Conservation (phyloP, 768 basidiomycete genomes). For the Lactarius hatsudake region DNA sequence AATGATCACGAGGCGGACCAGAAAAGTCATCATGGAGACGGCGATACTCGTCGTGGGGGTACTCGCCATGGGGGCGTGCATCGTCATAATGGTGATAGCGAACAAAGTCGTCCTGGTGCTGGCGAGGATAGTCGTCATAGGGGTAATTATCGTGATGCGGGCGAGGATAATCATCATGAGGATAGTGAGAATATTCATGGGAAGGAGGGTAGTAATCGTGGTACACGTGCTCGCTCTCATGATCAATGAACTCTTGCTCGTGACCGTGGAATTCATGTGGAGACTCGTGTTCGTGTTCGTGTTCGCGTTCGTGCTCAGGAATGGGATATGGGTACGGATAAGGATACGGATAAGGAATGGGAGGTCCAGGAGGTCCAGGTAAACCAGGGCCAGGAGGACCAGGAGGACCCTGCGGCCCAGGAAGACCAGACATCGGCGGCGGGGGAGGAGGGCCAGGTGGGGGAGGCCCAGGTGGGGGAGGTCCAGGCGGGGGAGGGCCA, state of each 20-base stretch:
- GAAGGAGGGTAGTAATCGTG: conserved; percentile 4
- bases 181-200: neutral
- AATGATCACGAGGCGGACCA: neutral
- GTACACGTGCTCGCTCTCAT: neutral
- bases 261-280: neutral
- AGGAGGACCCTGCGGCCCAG: neutral
- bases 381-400: conserved; percentile 1
- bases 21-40: neutral
- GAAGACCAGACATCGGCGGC: no score
- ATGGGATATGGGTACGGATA: neutral
- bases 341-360: neutral
- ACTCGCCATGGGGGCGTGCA: neutral
- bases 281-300: neutral
- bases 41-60: neutral
- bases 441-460: neutral
- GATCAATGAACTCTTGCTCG: neutral
- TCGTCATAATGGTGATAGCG: neutral
- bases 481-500: no score
- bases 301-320: neutral
- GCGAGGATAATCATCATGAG: neutral
- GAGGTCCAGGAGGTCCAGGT: neutral
- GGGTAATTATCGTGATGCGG: neutral
- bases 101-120: neutral
- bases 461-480: no score
- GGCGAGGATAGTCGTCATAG: neutral